Evolutionary conservation across 495 filamentous ascomycete genomes (phyloP), one percentile per base, ranked within the genome.

Genomic region (Hyaloscypha variabilis): DNA sequence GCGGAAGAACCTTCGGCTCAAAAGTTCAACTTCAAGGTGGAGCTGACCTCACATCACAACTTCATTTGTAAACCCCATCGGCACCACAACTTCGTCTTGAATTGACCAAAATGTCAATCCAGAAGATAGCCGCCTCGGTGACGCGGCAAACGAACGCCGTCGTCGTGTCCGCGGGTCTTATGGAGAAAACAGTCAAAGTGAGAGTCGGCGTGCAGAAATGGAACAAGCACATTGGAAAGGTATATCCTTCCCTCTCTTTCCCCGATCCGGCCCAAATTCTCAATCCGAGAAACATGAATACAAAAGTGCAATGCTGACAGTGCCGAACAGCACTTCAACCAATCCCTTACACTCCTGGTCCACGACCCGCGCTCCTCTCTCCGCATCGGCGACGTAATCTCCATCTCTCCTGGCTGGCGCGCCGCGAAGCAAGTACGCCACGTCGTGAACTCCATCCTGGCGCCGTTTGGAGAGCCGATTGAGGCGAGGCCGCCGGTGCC

Each of bases 331-430:
- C 76, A 76, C 72, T 85, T 84, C 71, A 77, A 82, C 68, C 66
- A 75, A 19, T 77, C 77, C 8, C 70, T 75, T 36, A 77, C 76
- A 59, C 75, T 81, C 76, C 82, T 93, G 36, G 91, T 94, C 19
- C 85, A 91, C 73, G 92, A 96, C 79, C 92, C 91, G 8, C 77
- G 74, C 72, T 85, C 88, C 79, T 92, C 90, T 17, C 79, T 92
- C 57, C 85, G 88, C 61, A 79, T 83, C 55, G 92, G 92, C 71
- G 92, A 96, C 75, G 85, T 94, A 17, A 87, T 96, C n/a, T 85
- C 88, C 74, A 90, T 95, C 72, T 84, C 84, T 24, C 83, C 87
- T 24, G 88, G 88, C 50, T 87, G 78, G 72, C 85, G 88, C 19
- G 82, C 83, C 63, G 84, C 83, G 66, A 87, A 88, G 60, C 73